Evolutionary conservation across 306 rosid genomes (phyloP).

Genomic region (Spatholobus suberectus): DNA sequence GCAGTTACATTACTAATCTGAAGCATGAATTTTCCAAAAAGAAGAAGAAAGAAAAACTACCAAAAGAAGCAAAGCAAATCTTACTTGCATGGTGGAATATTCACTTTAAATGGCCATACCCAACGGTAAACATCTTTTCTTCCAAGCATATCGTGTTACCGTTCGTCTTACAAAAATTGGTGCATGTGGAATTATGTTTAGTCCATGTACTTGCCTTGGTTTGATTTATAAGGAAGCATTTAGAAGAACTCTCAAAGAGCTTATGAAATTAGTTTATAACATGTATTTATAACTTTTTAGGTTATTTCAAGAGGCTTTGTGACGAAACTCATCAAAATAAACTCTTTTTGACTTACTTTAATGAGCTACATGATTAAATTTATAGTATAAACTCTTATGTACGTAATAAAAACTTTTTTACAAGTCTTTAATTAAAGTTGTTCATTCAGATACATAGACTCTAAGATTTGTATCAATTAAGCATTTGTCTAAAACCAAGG

Average conservation of each 20-base stretch:
- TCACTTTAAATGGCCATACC: conserved; percentile 89
- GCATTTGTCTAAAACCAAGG: too few relatives aligned
- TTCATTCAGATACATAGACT: not conserved
- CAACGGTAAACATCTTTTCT: conserved; percentile 58
- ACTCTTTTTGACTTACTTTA: not conserved
- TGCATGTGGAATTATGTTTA: not conserved
- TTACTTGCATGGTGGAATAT: conserved; percentile 79
- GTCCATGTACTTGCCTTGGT: not conserved
- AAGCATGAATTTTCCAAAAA: conserved; percentile 70
- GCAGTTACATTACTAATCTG: conserved; percentile 66
- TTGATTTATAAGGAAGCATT: not conserved
- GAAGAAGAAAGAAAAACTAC: conserved; percentile 75
- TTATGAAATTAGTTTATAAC: not conserved
- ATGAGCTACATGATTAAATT: not conserved
- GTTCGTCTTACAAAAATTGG: too few relatives aligned
- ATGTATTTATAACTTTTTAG: not conserved
- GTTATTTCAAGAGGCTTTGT: not conserved
- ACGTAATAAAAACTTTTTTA: not conserved
- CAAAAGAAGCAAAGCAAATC: conserved; percentile 69
- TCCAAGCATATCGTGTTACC: not conserved
- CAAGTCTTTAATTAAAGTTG: not conserved
- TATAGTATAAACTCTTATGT: too few relatives aligned
- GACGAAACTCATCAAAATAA: not conserved
- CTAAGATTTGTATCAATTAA: not conserved
- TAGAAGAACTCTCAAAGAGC: not conserved